Base-by-base conservation (phyloP, 106 monocot genomes). In the Cymbidium sinense region DNA sequence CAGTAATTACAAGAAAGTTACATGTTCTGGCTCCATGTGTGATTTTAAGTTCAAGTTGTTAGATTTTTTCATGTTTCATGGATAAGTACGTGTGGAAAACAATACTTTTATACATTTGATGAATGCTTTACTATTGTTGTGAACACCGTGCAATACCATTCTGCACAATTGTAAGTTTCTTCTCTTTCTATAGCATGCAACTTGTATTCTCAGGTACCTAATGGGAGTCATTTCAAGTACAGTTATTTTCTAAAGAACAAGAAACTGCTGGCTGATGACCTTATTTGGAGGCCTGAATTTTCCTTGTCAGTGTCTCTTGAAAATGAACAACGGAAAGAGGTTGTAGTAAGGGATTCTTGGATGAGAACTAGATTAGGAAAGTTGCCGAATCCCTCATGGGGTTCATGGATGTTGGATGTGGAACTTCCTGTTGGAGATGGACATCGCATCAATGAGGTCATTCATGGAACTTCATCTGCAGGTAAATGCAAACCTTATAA, bases 321-420 rank as follows among this genome's bases (percentile, higher is more conserved):
- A 55, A 79, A 75, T 43, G 74, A 34, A 80, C 78, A 85, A 77
- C 79, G 82, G 82, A 77, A 96, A 81, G 82, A 78, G 33, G 61
- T 94, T 77, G 27, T 80, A 30, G 91, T 96, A 35, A 87, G 86
- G 77, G 96, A 96, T 88, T 85, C 85, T 71, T 96, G 96, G 96
- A 65, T 94, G 86, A 91, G 72, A 44, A 85, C 78, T 20, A 81
- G 34, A 76, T 52, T 77, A 64, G 70, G 78, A 21, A 84, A 34
- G 8, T 78, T 77, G 25, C 85, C 84, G 33, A 35, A 76, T 88
- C 84, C 87, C 64, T 83, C 84, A 29, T 96, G 91, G 94, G 86
- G 82, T 74, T 90, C 90, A 81, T 96, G 93, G 96, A 74, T 88
- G 80, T 27, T 85, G 28, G 89, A 84, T 31, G 54, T 47, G 55